Conservation (phyloP, 2,329 filamentous ascomycete species). For the Cordyceps tenuipes region DNA sequence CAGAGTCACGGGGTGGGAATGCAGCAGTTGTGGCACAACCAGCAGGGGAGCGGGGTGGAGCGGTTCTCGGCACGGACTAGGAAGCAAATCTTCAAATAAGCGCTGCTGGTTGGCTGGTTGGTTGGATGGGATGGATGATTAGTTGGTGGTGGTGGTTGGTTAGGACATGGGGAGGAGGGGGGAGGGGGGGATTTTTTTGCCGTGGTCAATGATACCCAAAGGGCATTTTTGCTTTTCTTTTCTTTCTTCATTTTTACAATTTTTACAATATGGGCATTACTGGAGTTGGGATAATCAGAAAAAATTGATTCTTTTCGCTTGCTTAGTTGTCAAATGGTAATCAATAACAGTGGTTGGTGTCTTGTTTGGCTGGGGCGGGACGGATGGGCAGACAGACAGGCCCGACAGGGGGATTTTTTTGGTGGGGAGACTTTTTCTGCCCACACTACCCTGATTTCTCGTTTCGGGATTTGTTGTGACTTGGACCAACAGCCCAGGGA, state of each 20-base stretch:
- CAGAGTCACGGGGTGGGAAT: slow-evolving; percentile 57
- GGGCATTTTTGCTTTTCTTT: neutral
- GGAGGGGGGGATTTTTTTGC: neutral
- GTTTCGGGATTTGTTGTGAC: neutral
- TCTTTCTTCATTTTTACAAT: neutral
- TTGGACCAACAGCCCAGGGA: neutral
- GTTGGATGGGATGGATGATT: neutral
- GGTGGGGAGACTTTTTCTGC: neutral
- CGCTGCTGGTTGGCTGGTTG: neutral
- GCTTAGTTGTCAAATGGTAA: neutral
- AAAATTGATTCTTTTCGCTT: neutral
- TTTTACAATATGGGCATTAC: neutral
- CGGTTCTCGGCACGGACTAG: slow-evolving; percentile 48
- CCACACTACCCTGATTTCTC: neutral
- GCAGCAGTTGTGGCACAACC: slow-evolving; percentile 52
- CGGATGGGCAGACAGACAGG: too few species aligned
- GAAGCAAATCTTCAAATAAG: slow-evolving; percentile 42
- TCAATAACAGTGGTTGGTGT: too few species aligned
- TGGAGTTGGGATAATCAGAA: neutral
- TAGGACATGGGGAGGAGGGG: too few species aligned
- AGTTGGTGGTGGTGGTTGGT: too few species aligned
- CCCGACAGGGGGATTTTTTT: neutral
- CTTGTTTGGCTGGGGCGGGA: neutral
- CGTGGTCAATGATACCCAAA: slow-evolving; percentile 4
- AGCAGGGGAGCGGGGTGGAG: slow-evolving; percentile 51